phyloP scores from a whole-genome alignment of 345 rosid genomes.

The Hypericum perforatum region DNA sequence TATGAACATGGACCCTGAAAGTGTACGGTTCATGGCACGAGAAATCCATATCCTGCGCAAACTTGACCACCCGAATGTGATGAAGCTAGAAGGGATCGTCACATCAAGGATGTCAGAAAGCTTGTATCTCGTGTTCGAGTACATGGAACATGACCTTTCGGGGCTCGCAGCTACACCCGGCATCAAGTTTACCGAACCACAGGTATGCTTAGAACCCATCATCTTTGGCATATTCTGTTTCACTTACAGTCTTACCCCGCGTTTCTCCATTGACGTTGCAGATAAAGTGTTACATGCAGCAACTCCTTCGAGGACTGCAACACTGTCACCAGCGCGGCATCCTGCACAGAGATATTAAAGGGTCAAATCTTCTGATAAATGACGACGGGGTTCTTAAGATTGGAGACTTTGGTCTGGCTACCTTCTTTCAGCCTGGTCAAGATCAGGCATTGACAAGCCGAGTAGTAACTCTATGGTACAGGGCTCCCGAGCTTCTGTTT shows the following conservation, averaged over 20 bases:
- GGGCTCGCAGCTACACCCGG: constrained; percentile 71
- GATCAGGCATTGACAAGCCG: constrained; percentile 70
- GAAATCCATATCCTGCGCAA: constrained; percentile 69
- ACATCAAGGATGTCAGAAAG: constrained; percentile 70
- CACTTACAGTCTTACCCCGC: too few species aligned
- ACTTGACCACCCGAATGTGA: constrained; percentile 78
- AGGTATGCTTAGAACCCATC: constrained; percentile 30
- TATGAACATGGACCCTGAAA: constrained; percentile 77
- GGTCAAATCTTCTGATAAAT: constrained; percentile 70
- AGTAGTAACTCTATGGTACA: constrained; percentile 91
- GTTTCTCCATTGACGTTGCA: not conserved
- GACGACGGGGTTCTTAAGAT: constrained; percentile 76
- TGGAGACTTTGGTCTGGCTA: constrained; percentile 86
- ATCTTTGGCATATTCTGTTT: too few species aligned
- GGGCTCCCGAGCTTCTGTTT: constrained; percentile 92
- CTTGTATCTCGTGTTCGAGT: constrained; percentile 80
- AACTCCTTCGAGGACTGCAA: not conserved
- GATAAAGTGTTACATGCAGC: constrained; percentile 7
- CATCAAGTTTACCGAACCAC: constrained; percentile 63
- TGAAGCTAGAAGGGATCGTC: constrained; percentile 78
- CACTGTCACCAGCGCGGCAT: constrained; percentile 82
- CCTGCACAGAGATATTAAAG: constrained; percentile 88
- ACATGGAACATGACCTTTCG: constrained; percentile 93
- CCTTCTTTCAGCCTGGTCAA: constrained; percentile 40
- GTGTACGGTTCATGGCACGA: constrained; percentile 92